Base-by-base conservation (phyloP, 108 stramenopile genomes). In the Nannochloropsis salina region DNA sequence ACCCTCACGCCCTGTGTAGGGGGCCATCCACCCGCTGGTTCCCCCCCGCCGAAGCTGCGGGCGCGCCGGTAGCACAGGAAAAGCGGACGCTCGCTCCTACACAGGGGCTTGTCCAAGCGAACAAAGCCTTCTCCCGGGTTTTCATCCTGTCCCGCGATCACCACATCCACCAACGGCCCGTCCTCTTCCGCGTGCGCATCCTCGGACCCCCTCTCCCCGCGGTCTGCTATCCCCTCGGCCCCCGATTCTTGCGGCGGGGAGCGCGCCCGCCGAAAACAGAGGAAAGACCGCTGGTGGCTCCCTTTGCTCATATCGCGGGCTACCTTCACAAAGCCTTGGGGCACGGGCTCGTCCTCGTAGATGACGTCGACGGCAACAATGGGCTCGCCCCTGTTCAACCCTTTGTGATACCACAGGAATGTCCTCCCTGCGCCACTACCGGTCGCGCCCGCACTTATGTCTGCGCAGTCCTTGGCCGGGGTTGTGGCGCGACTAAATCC, bases 401-500 rank as follows among this genome's bases (percentile, higher is more conserved):
- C 61, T n/a, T 74, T 74, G 61, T 74, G 61, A n/a, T 74, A 74
- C 61, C 61, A 74, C 1, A 74, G 61, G 61, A 74, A 74, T 4
- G 61, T 74, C 61, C 61, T 15, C 61, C 61, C 61, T 3, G 61
- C 61, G 61, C 61, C 61, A n/a, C 61, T 74, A n/a, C 61, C 61
- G n/a, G 61, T 74, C 20, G 15, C n/a, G 61, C 61, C 61, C 20
- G 61, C 4, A 6, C 8, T 74, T 15, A 74, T 74, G 61, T 74
- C 61, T 6, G 61, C 61, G n/a, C 20, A n/a, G 4, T 15, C 61
- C 61, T 74, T 74, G 4, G 61, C 61, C 3, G 61, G 61, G n/a
- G 61, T 74, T 15, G 61, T 74, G 61, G 61, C 61, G 61, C 61
- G 61, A n/a, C 61, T 74, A n/a, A 74, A 74, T n/a, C 61, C 61